phyloP scores from a whole-genome alignment of 1,284 basidiomycete species.

The Cerioporus squamosus region DNA sequence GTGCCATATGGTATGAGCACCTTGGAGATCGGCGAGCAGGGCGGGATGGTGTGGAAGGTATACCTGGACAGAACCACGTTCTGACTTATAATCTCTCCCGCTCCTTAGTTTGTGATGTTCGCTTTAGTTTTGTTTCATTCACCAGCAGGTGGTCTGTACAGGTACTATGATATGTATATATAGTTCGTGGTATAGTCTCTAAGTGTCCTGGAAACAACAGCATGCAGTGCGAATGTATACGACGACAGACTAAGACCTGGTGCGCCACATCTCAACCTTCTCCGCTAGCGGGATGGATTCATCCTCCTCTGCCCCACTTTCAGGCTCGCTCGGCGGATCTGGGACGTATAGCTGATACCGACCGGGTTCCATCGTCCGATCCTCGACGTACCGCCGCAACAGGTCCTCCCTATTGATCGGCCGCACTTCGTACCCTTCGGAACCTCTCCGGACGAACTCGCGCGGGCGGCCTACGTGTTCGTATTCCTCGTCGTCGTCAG shows the following conservation, averaged over 20 bases:
- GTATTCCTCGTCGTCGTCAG: conserved; percentile 35
- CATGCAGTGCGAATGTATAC: not conserved
- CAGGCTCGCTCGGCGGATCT: conserved; percentile 42
- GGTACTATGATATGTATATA: conserved; percentile 5
- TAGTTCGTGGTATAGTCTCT: not conserved
- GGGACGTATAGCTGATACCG: conserved; percentile 68
- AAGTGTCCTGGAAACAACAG: not conserved
- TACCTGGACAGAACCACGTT: conserved; percentile 53
- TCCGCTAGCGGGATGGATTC: conserved; percentile 30
- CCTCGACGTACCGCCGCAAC: conserved; percentile 57
- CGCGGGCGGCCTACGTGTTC: conserved; percentile 17
- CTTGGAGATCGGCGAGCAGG: conserved; percentile 73
- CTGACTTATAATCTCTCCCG: conserved; percentile 2
- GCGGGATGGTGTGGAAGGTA: conserved; percentile 67
- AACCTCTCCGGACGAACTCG: conserved; percentile 61
- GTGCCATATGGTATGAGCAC: conserved; percentile 57
- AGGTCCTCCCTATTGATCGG: conserved; percentile 63
- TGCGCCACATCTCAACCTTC: conserved; percentile 24
- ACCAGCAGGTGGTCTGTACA: not conserved
- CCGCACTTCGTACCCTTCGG: conserved; percentile 79
- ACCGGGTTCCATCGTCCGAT: conserved; percentile 54
- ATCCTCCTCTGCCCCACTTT: conserved; percentile 34
- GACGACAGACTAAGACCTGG: not conserved
- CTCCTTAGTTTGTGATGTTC: not conserved
- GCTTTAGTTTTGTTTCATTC: conserved; percentile 1